Evolutionary conservation across 371 early-diverging fungal species (phyloP), one percentile per base, ranked within the genome.

Genomic region (Mortierella sp.): DNA sequence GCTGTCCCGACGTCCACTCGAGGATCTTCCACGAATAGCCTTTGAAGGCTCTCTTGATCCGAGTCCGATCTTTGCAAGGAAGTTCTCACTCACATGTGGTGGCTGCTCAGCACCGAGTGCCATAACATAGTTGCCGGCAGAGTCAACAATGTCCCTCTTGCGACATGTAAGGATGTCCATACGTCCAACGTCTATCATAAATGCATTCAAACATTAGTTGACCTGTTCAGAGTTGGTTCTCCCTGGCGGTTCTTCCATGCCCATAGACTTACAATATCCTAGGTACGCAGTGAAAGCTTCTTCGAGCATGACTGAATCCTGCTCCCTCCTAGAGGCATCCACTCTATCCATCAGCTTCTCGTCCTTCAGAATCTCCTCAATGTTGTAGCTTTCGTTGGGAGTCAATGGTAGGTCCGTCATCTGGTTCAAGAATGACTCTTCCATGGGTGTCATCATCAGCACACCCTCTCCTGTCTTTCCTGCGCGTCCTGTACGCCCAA

Each of bases 401-500:
- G 58, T 72, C 52, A 83, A 66, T 27, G 82, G 76, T 19, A 90
- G 62, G 8, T 88, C 88, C 21, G 86, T 55, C 79, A 88, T 81
- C 43, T 58, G 51, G 9, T 79, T 67, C 63, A 94, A 73, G 79
- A 95, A 96, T 1, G 65, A 48, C 59, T 87, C 78, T 71, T 99
- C 99, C 59, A 92, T 88, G 12, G 93, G 92, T 44, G 93, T 87
- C 34, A 98, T 80, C 54, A 99, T 59, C 24, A 96, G 80, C 25
- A 97, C 73, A 22, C 95, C 95, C 63, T 92, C 89, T 54, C 99
- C 99, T 25, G 89, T 82, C 67, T 88, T 89, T 56, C 96, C 97
- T n/a, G 98, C 98, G 63, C 99, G 96, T 57, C 98, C 99, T 6
- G 99, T 99, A 69, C 99, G 90, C 13, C 99, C 99, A 37, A 99